Base-by-base conservation (phyloP, 805 yeast genomes). In the Priceomyces castillae region DNA sequence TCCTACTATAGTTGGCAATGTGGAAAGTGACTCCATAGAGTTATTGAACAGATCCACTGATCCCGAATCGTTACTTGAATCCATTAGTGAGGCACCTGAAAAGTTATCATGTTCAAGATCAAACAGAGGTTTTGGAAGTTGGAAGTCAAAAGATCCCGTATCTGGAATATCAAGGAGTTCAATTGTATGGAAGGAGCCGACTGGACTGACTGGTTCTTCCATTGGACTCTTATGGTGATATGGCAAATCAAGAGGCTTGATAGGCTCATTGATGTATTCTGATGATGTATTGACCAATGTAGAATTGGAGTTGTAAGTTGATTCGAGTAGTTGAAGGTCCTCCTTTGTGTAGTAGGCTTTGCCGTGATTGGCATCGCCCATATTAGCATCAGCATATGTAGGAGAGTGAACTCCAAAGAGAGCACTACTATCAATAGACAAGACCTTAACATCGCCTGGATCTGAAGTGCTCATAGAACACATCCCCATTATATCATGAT, bases 391-490 rank as follows among this genome's bases (percentile, higher is more conserved):
- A 39, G 62, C 67, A 44, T 62, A 61, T 14, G 69, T 61, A 52
- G 62, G 61, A 26, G 67, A 59, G 51, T 81, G 87, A n/a, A 80
- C 60, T 2, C 86, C 85, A 40, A 81, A 62, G 59, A 71, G 80
- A 4, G 80, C 69, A 3, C 74, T 64, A 0, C 75, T 73, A 55
- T 81, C 86, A 37, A 81, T 68, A 42, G 81, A 76, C 16, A 81
- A 48, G 2, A 81, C 61, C 43, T 67, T 71, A 39, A 62, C 56
- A 42, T 64, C 68, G 12, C 52, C 57, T 17, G 61, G 61, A 33
- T 46, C 52, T 12, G 33, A 19, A 12, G 58, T 53, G 12, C 41
- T 44, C 4, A 71, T 53, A 1, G 73, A 61, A n/a, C 71, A 64
- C 64, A 81, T 58, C 18, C 66, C 71, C 14, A 77, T 62, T 14